Evolutionary conservation across 2,329 filamentous ascomycete species (phyloP), one percentile per base, ranked within the genome.

Genomic region (Albophoma yamanashiensis): DNA sequence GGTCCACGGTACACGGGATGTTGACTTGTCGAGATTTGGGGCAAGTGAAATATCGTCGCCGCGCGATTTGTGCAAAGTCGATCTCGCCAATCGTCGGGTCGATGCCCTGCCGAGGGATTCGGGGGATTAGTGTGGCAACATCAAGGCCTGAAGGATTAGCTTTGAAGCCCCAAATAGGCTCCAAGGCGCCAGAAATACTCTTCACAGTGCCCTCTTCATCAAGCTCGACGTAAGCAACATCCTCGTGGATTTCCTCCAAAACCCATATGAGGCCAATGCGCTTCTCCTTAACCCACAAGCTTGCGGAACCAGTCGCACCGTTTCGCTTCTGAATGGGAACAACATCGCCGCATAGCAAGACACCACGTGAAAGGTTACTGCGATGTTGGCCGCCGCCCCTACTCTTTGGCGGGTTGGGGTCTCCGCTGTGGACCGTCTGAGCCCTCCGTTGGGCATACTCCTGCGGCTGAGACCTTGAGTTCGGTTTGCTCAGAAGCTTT

Each of bases 261-360:
- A 99, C 94, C 94, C 94, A 99, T 62, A 99, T 97, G 62, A 99
- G 76, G 12, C 93, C 92, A 58, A 91, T 87, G 56, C 88, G 85
- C 74, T 99, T 99, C 74, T 99, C 94, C 77, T 99, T 99, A 4
- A 99, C 94, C 94, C 94, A 99, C 45, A 99, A 78, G 74, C 92
- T 97, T 43, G 94, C 94, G 61, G 94, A 92, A 2, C 94, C 94
- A 5, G 88, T 93, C 14, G 88, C 84, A 4, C 94, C 94, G 68
- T 99, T 96, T 62, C 94, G 86, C 75, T 97, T 99, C 71, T 92
- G 89, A 62, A 99, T 99, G 0, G 94, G 94, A 22, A 99, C 91
- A n/a, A 99, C 93, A 71, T 99, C 94, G 52, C 94, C 94, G 67
- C 94, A 99, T 1, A 99, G 81, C 58, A 99, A 75, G 34, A 99